These are phyloP conservation scores for Boehmeria nivea DNA, from an alignment of 306 rosid species.

Conservation along the genomic window DNA sequence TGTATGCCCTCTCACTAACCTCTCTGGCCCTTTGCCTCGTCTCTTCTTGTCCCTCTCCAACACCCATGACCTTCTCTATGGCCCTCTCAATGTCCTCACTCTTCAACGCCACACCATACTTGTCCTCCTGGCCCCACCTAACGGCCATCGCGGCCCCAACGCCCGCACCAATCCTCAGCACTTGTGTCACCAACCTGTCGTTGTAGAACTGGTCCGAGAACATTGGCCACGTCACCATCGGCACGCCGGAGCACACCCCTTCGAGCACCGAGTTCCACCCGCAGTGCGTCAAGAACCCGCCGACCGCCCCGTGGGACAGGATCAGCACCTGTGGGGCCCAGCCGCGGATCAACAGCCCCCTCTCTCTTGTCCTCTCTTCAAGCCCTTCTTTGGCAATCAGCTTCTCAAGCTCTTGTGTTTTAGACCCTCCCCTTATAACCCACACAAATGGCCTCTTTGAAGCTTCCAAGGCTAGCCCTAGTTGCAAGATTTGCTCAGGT, in stretches of 20 bases:
- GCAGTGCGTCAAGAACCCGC: too few species aligned
- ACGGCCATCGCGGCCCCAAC: conserved; percentile 21
- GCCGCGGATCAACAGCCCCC: conserved; percentile 40
- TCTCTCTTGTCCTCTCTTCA: conserved; percentile 38
- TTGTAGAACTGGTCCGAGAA: conserved; percentile 39
- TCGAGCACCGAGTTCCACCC: too few species aligned
- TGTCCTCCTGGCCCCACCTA: conserved; percentile 32
- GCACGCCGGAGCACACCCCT: conserved; percentile 44
- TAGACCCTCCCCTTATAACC: conserved; percentile 38
- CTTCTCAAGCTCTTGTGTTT: conserved; percentile 28
- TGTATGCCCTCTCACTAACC: conserved; percentile 38
- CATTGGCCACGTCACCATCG: conserved; percentile 53
- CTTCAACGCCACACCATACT: too few species aligned
- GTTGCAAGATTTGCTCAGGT: conserved; percentile 24
- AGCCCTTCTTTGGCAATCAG: conserved; percentile 37
- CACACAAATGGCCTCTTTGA: conserved; percentile 45
- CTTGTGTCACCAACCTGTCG: conserved; percentile 9
- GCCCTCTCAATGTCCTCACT: conserved; percentile 35
- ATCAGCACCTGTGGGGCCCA: conserved; percentile 65
- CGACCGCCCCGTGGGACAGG: too few species aligned
- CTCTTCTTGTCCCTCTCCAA: conserved; percentile 25
- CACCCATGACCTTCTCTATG: conserved; percentile 36
- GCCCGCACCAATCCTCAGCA: background rate
- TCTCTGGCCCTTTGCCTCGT: conserved; percentile 29
- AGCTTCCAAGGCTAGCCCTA: conserved; percentile 25